Percentiles rank a stretch among this genome's conserved stretches.
Conservation (phyloP, 352 stramenopile genomes). For the Thalassiosira mediterranea region DNA sequence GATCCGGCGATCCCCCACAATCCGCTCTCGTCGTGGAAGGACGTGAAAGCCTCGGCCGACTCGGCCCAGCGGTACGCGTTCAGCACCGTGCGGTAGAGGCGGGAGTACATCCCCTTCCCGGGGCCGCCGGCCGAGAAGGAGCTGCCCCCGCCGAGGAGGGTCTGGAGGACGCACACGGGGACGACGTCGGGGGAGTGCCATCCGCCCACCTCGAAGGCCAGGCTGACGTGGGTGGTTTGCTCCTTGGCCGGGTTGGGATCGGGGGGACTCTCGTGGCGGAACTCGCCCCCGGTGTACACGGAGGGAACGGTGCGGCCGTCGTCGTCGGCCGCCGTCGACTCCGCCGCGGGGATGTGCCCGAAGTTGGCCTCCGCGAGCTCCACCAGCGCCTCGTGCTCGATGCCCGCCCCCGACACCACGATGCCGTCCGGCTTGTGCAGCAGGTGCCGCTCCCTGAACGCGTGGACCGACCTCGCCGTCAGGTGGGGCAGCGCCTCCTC, state of each 20-base stretch:
- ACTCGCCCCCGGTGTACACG: constrained; percentile 70
- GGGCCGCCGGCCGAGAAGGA: constrained; percentile 98
- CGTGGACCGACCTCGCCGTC: constrained; percentile 85
- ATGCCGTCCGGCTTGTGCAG: constrained; percentile 65
- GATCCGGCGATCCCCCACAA: constrained; percentile 93
- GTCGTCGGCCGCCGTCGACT: constrained; percentile 4
- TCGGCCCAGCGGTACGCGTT: constrained; percentile 98
- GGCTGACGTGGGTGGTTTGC: constrained; percentile 85
- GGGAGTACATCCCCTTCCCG: constrained; percentile 99
- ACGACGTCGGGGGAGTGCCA: constrained; percentile 97
- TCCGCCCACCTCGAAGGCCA: constrained; percentile 95
- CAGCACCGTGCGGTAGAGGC: constrained; percentile 97
- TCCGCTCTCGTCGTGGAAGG: constrained; percentile 93
- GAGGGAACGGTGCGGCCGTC: constrained; percentile 46
- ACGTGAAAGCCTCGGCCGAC: constrained; percentile 95
- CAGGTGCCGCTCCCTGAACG: constrained; percentile 65
- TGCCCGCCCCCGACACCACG: constrained; percentile 89
- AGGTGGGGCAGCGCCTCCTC: constrained; percentile 54
- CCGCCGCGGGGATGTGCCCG: constrained; percentile 48
- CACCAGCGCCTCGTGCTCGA: constrained; percentile 94
- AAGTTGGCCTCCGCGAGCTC: constrained; percentile 91
- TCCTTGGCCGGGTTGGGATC: constrained; percentile 56
- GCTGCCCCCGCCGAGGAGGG: constrained; percentile 95
- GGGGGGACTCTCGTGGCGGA: constrained; percentile 42
- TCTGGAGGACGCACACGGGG: constrained; percentile 96